Evolutionary conservation across 768 basidiomycete species (phyloP), one percentile per base, ranked within the genome.

Genomic region (Mycena metata): DNA sequence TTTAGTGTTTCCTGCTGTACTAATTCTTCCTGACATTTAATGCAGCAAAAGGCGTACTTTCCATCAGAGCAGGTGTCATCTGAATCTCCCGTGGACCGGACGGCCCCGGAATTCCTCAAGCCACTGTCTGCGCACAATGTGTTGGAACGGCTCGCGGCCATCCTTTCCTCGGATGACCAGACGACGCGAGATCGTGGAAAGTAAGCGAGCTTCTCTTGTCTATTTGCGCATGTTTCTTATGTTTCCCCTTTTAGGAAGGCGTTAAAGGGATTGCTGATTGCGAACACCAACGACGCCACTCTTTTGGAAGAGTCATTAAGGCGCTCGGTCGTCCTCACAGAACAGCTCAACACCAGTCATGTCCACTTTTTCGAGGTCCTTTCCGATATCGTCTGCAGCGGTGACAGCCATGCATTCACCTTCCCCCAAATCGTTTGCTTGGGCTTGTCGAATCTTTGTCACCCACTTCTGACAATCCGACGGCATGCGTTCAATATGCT

Each of bases 401-500:
- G 74, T 15, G 83, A 86, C 24, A 77, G 76, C 30, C 91, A 89
- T 74, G 83, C 84, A 54, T 94, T 92, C 76, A 86, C 86, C 5
- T 93, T 95, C 74, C 83, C 89, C 26, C 95, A 97, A 75, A 81
- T 89, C 16, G 85, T 88, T 24, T 95, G 90, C 73, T 83, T 97
- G 16, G 93, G 91, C 3, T 80, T 98, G 21, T 90, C 93, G 21
- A 98, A 98, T 79, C 85, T 98, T 12, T 91, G 93, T 36, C 92
- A 96, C 76, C 86, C 89, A 4, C 83, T 87, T 24, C 69, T 84
- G 10, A 80, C 83, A 21, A 88, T 91, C 52, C 90, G 96, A 13
- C 85, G 86, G n/a, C 87, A 87, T 50, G 91, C 96, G 1, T 93
- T 96, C 77, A 85, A 89, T 70, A 88, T 95, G 73, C 82, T 96